Evolutionary conservation across 441 rosid species (phyloP).

Genomic region (Gossypium schwendimanii): DNA sequence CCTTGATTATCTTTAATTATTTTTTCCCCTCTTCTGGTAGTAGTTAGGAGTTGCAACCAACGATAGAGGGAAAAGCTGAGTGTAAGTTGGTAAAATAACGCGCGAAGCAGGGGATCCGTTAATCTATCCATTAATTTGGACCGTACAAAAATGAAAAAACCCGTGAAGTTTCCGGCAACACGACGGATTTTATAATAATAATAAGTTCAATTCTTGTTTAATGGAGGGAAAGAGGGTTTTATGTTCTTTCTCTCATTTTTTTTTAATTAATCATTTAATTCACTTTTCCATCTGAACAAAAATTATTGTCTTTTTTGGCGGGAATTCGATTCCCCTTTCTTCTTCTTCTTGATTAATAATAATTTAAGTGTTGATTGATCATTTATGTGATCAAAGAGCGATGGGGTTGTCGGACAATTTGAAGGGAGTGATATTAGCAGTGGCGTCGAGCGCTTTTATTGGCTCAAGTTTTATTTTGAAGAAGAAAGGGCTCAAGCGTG

Average conservation of each 20-base stretch:
- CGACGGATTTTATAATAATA: slow-evolving; percentile 12
- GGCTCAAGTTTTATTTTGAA: slow-evolving; percentile 68
- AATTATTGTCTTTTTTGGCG: neutral
- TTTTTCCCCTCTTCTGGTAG: no score
- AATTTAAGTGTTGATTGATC: neutral
- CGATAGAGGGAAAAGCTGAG: neutral
- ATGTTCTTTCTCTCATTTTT: neutral
- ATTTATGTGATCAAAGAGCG: neutral
- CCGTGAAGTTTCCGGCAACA: neutral
- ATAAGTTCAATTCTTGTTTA: neutral
- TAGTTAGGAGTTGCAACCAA: neutral
- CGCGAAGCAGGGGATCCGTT: neutral
- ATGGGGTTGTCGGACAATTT: slow-evolving; percentile 58
- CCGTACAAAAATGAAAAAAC: neutral
- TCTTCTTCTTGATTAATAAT: neutral
- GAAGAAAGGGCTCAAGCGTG: slow-evolving; percentile 76
- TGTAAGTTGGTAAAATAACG: neutral
- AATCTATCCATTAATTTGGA: neutral
- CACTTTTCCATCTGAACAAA: no score
- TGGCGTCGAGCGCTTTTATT: slow-evolving; percentile 52
- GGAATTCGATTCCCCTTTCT: neutral
- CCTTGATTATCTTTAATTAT: no score
- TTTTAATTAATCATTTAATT: neutral
- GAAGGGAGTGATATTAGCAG: slow-evolving; percentile 65
- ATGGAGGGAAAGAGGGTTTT: neutral